Conservation (phyloP, 2,329 filamentous ascomycete species). For the Stachybotrys elegans region DNA sequence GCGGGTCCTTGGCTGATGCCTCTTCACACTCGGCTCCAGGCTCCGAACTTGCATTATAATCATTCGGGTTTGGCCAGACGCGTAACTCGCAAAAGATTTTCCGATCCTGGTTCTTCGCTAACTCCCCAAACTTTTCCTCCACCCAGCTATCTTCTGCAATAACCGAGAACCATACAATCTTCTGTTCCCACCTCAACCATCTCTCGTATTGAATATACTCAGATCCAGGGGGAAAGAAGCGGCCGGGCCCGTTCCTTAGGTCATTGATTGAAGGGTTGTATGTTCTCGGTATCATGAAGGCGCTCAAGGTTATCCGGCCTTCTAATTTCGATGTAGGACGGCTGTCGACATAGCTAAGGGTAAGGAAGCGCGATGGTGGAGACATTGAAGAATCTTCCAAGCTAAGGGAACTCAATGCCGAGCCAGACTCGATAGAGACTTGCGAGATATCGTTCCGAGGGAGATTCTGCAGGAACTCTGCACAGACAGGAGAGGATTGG, state of each 20-base stretch:
- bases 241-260: not conserved
- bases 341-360: not conserved
- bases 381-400: not conserved
- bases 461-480: constrained; percentile 12
- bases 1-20: constrained; percentile 7
- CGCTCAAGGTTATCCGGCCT: constrained; percentile 7
- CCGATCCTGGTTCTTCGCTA: constrained; percentile 2
- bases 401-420: not conserved
- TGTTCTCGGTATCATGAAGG: constrained; percentile 6
- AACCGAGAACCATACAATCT: constrained; percentile 5
- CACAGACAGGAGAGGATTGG: constrained; percentile 12
- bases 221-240: not conserved
- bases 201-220: not conserved
- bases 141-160: constrained; percentile 8
- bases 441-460: constrained; percentile 1
- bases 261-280: not conserved
- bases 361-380: constrained; percentile 1
- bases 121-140: constrained; percentile 5
- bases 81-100: constrained; percentile 10
- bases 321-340: constrained; percentile 1
- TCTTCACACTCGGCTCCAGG: constrained; percentile 9
- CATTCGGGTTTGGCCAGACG: constrained; percentile 6
- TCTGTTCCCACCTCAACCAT: not conserved
- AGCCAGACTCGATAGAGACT: not conserved
- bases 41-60: not conserved